Conservation (phyloP, 1,284 basidiomycete genomes). For the Tranzscheliella williamsii region DNA sequence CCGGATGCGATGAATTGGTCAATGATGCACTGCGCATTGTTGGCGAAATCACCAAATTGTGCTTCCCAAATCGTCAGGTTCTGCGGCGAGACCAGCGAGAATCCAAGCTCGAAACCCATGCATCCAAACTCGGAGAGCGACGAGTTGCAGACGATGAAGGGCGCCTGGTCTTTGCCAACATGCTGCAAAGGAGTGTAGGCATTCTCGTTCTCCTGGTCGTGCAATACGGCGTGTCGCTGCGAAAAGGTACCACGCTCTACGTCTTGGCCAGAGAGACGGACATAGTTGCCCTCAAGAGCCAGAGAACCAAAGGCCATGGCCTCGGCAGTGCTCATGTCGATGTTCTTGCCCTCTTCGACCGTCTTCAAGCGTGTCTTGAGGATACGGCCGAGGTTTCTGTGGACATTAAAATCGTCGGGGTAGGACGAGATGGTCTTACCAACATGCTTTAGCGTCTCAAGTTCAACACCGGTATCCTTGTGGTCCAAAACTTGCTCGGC, state of each 20-base stretch:
- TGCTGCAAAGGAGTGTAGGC: slow-evolving; percentile 89
- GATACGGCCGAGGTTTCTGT: slow-evolving; percentile 93
- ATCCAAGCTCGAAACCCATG: slow-evolving; percentile 97
- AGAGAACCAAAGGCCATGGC: slow-evolving; percentile 94
- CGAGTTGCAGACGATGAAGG: slow-evolving; percentile 94
- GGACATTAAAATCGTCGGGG: slow-evolving; percentile 81
- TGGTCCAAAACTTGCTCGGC: slow-evolving; percentile 89
- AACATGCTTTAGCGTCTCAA: slow-evolving; percentile 78
- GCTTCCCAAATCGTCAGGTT: slow-evolving; percentile 95
- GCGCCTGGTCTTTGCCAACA: slow-evolving; percentile 82
- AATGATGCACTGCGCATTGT: slow-evolving; percentile 87
- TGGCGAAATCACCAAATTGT: slow-evolving; percentile 90
- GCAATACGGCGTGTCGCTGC: slow-evolving; percentile 95
- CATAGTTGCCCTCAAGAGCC: slow-evolving; percentile 87
- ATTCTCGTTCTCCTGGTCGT: slow-evolving; percentile 90
- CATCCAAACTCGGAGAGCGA: slow-evolving; percentile 93
- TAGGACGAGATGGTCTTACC: slow-evolving; percentile 83
- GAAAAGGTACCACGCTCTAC: slow-evolving; percentile 99
- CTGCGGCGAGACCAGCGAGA: slow-evolving; percentile 95
- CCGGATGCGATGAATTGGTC: slow-evolving; percentile 98
- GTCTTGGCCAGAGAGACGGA: slow-evolving; percentile 96
- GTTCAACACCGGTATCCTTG: slow-evolving; percentile 79
- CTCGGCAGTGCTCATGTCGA: slow-evolving; percentile 99
- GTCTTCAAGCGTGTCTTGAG: slow-evolving; percentile 83
- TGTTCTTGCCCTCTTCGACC: slow-evolving; percentile 84